Conservation (phyloP, 176 grass and related monocot genomes). For the Tillandsia leiboldiana region DNA sequence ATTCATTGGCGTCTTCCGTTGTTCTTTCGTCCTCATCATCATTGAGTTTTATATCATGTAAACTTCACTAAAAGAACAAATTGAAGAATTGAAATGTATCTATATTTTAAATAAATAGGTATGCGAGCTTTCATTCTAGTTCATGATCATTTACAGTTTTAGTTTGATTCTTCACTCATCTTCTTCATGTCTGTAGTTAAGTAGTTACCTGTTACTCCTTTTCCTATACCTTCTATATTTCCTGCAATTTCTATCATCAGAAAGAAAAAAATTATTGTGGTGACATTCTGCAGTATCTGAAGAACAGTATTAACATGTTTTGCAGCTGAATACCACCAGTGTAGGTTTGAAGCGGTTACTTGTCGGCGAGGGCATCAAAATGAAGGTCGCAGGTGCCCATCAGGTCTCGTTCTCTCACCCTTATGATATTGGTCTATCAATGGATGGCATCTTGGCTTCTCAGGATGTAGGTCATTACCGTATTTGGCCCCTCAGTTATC, state of each 20-base stretch:
- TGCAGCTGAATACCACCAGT: slow-evolving; percentile 56
- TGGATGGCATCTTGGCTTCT: slow-evolving; percentile 58
- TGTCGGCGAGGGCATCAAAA: slow-evolving; percentile 42
- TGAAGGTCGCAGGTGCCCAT: slow-evolving; percentile 64
- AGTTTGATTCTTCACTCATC: neutral
- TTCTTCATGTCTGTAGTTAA: neutral
- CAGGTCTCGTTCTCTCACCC: slow-evolving; percentile 53
- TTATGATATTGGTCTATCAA: slow-evolving; percentile 69
- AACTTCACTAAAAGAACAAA: too few relatives aligned
- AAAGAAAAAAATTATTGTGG: neutral
- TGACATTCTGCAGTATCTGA: slow-evolving; percentile 17
- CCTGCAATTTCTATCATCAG: neutral
- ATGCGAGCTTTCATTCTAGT: too few relatives aligned
- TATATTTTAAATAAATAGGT: too few relatives aligned
- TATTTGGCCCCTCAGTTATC: slow-evolving; percentile 40
- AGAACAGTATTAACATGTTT: slow-evolving; percentile 2
- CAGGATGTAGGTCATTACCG: slow-evolving; percentile 21
- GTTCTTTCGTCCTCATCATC: too few relatives aligned
- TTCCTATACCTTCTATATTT: slow-evolving; percentile 11
- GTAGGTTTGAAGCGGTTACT: slow-evolving; percentile 55
- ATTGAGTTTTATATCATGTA: too few relatives aligned
- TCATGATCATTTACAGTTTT: neutral
- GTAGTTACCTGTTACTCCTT: neutral
- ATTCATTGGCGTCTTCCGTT: too few relatives aligned
- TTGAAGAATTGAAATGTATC: too few relatives aligned